Percentiles rank a stretch among this genome's conserved stretches.
phyloP scores from a whole-genome alignment of 495 filamentous ascomycete species.

The Neurospora africana region DNA sequence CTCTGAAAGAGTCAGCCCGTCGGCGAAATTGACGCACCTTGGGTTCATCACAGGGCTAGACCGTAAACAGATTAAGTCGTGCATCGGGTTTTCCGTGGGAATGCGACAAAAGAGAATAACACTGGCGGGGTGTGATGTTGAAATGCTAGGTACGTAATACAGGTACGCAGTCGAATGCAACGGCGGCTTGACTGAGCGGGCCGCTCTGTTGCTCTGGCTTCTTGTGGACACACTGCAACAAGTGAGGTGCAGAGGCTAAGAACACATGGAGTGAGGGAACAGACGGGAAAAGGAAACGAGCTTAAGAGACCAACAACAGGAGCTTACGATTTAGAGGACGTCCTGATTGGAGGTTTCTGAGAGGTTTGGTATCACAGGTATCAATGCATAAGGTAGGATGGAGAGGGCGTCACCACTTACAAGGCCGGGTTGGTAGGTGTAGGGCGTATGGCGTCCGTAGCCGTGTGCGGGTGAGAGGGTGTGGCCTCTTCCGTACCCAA shows the following conservation, averaged over 20 bases:
- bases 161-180: constrained; percentile 14
- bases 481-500: not conserved
- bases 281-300: constrained; percentile 1
- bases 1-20: not conserved
- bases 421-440: not conserved
- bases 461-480: not conserved
- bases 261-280: not conserved
- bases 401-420: constrained; percentile 6
- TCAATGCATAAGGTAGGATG: constrained; percentile 22
- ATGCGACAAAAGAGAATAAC: not conserved
- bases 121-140: not conserved
- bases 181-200: constrained; percentile 15
- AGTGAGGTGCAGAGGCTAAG: not conserved
- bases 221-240: not conserved
- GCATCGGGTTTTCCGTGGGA: not conserved
- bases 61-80: not conserved
- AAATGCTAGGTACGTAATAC: not conserved
- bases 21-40: not conserved
- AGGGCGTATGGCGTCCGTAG: not conserved
- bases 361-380: constrained; percentile 24
- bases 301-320: constrained; percentile 12
- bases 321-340: not conserved
- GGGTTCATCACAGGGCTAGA: not conserved
- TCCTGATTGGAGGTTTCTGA: constrained; percentile 11
- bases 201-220: constrained; percentile 3